Conservation (phyloP, 768 basidiomycete genomes). For the Roridomyces roridus region DNA sequence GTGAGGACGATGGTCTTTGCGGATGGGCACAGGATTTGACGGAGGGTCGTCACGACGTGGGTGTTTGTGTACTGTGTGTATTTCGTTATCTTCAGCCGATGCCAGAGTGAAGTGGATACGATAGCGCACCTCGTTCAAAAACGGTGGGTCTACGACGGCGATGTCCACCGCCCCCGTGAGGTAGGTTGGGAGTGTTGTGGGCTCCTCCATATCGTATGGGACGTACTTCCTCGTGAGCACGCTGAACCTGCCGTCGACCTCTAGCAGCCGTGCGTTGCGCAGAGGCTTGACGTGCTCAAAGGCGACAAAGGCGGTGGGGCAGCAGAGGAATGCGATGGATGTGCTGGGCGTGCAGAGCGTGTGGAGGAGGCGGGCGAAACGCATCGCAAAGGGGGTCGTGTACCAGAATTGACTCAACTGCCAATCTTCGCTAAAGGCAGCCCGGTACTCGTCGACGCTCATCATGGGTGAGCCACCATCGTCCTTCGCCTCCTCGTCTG, state of each 20-base stretch:
- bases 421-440: conserved; percentile 55
- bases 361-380: conserved; percentile 40
- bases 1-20: conserved; percentile 48
- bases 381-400: conserved; percentile 45
- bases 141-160: conserved; percentile 51
- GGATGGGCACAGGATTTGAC: conserved; percentile 45
- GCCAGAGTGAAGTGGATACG: conserved; percentile 14
- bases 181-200: conserved; percentile 42
- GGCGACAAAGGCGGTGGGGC: conserved; percentile 54
- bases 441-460: conserved; percentile 49
- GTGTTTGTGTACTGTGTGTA: conserved; percentile 44
- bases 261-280: conserved; percentile 42
- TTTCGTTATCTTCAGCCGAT: background rate
- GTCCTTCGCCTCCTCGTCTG: conserved; percentile 3
- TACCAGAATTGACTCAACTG: conserved; percentile 61
- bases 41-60: conserved; percentile 43
- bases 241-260: conserved; percentile 49
- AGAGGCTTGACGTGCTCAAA: conserved; percentile 47
- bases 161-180: conserved; percentile 42
- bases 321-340: conserved; percentile 50
- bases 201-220: conserved; percentile 52
- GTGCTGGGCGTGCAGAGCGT: conserved; percentile 38
- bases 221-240: conserved; percentile 48
- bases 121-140: conserved; percentile 48
- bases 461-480: conserved; percentile 44